phyloP scores from a whole-genome alignment of 768 basidiomycete species.

The Udeniomyces megalosporus region DNA sequence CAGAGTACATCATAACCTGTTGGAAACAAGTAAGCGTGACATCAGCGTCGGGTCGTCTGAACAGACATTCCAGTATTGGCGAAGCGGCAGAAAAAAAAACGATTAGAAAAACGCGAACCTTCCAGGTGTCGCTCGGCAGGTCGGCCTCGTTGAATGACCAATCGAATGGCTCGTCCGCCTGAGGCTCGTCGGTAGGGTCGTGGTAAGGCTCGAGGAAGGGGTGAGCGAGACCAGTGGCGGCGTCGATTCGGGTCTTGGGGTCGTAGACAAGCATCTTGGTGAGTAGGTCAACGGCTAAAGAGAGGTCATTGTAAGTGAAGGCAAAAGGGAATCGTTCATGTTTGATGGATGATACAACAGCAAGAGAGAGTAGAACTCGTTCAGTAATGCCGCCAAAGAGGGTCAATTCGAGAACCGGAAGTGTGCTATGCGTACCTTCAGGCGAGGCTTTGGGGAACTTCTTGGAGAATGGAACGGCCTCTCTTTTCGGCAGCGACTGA shows the following conservation, averaged over 20 bases:
- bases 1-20: constrained; percentile 99
- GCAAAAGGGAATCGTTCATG: no score
- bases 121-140: constrained; percentile 96
- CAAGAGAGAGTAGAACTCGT: no score
- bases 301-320: no score
- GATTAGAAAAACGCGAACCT: no score
- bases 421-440: background rate
- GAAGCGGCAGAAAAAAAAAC: no score
- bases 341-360: no score
- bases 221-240: constrained; percentile 72
- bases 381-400: no score
- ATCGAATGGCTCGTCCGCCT: constrained; percentile 68
- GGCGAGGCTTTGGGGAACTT: constrained; percentile 57
- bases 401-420: background rate
- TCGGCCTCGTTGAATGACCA: constrained; percentile 99
- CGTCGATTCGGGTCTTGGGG: constrained; percentile 89
- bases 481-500: constrained; percentile 89
- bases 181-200: constrained; percentile 93
- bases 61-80: no score
- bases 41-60: no score
- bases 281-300: constrained; percentile 79
- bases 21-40: no score
- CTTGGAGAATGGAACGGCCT: constrained; percentile 84
- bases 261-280: constrained; percentile 99
- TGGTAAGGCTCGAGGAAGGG: constrained; percentile 95